Base-by-base conservation (phyloP, 768 basidiomycete species). In the Chalciporus pseudorubinellus region DNA sequence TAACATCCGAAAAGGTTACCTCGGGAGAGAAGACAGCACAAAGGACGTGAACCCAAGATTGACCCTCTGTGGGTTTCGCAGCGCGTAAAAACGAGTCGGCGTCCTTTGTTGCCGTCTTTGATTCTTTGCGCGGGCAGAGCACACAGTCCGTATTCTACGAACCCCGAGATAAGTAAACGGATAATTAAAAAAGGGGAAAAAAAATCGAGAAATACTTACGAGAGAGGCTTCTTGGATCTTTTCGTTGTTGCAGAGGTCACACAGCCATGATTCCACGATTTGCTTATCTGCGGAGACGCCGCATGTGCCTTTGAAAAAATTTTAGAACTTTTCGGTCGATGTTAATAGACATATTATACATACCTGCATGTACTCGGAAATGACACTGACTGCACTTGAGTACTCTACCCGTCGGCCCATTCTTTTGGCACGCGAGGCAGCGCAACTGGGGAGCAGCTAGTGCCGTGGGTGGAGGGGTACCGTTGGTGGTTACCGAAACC, bases 21-120 rank as follows among this genome's bases (percentile, higher is more conserved):
- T 98, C 95, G 4, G 87, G 86, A 24, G 84, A 81, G 71, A 92
- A 98, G 1, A 90, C 83, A 3, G 94, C 82, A 72, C 95, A 98
- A 4, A 97, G 70, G 28, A 94, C 76, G 65, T 98, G 95, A 0
- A 84, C 85, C 94, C 94, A 97, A 50, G 88, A 86, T 67, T 92
- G 87, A 10, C 92, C 91, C 72, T 97, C 94, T 0, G 94, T 95
- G 7, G 91, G 91, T 63, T 95, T 95, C 64, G 82, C 84, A 38
- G 84, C 82, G 49, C 91, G 79, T 51, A 94, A 72, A 64, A 78
- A 95, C 26, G 77, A 78, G 59, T 87, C 82, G 5, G 80, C 59
- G 5, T 81, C 72, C 36, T 81, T 78, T 46, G 74, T 72, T 24
- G 73, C 68, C 6, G 68, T 63, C 63, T 52, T 60, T 7, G 54